A percentile compares a stretch with the other conserved stretches of the same genome.
phyloP scores from a whole-genome alignment of 139 green algal species.

The Haematococcus sp. region DNA sequence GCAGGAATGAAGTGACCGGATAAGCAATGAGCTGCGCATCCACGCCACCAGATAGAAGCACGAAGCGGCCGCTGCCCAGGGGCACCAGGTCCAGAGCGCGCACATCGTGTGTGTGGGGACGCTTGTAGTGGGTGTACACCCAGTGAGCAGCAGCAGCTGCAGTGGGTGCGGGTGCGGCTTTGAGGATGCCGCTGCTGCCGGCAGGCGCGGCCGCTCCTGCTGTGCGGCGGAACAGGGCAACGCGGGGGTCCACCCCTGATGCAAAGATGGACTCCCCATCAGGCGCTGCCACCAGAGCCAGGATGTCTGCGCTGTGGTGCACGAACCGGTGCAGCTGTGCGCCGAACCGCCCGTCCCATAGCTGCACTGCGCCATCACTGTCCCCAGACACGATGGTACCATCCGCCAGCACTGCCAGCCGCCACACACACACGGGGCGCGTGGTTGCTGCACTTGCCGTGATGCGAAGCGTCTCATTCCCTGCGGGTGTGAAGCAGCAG shows the following conservation, averaged over 20 bases:
- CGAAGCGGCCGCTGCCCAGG: slow-evolving; percentile 6
- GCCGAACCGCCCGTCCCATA: slow-evolving; percentile 83
- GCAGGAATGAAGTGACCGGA: slow-evolving; percentile 22
- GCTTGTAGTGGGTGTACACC: slow-evolving; percentile 73
- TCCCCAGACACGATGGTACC: slow-evolving; percentile 85
- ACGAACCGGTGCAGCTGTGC: slow-evolving; percentile 69
- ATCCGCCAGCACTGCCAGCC: slow-evolving; percentile 72
- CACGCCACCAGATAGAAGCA: slow-evolving; percentile 78
- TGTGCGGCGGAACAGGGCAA: slow-evolving; percentile 26
- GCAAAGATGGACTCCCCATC: slow-evolving; percentile 79
- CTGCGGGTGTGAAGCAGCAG: slow-evolving; percentile 19
- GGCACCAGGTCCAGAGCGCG: slow-evolving; percentile 60
- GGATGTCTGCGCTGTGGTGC: slow-evolving; percentile 77
- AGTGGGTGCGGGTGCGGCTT: background rate
- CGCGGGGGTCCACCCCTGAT: slow-evolving; percentile 75
- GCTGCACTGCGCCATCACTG: slow-evolving; percentile 66
- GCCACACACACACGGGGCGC: slow-evolving; percentile 76
- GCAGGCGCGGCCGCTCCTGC: background rate
- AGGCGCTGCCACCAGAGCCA: slow-evolving; percentile 70
- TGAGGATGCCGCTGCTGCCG: background rate
- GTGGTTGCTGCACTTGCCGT: slow-evolving; percentile 41
- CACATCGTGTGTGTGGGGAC: slow-evolving; percentile 85
- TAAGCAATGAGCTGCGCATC: slow-evolving; percentile 45
- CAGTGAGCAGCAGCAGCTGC: slow-evolving; percentile 38
- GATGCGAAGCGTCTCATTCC: slow-evolving; percentile 71